A percentile compares a stretch with the other conserved stretches of the same genome.
These are phyloP conservation scores for Candida gorgasii DNA, from an alignment of 805 yeast species.

Conservation along the genomic window DNA sequence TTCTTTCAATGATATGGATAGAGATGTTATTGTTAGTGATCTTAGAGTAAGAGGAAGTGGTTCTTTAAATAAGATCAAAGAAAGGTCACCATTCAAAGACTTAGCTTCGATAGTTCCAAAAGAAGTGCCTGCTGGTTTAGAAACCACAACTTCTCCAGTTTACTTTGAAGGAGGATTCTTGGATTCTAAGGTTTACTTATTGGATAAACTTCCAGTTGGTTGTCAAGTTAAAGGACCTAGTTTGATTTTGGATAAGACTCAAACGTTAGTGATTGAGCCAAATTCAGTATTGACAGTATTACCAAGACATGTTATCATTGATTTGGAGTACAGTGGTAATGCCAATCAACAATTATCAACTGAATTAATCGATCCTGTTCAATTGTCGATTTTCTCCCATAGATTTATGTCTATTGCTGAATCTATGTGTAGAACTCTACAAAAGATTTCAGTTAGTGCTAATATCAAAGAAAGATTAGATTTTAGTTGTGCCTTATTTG, in stretches of 20 bases:
- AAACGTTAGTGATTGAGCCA: constrained; percentile 75
- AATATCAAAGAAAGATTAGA: constrained; percentile 83
- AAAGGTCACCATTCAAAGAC: constrained; percentile 51
- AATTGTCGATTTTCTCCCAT: constrained; percentile 76
- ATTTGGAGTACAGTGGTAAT: constrained; percentile 17
- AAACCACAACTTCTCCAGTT: constrained; percentile 24
- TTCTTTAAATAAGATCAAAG: constrained; percentile 41
- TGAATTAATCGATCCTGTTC: constrained; percentile 59
- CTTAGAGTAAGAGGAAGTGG: constrained; percentile 73
- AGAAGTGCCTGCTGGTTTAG: constrained; percentile 1
- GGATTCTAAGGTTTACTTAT: constrained; percentile 47
- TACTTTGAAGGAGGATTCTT: constrained; percentile 56
- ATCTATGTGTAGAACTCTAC: constrained; percentile 81
- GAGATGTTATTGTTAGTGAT: constrained; percentile 67
- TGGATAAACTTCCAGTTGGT: constrained; percentile 58
- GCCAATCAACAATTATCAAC: constrained; percentile 9
- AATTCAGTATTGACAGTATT: constrained; percentile 54
- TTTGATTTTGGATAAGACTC: constrained; percentile 76
- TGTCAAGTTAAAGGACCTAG: constrained; percentile 66
- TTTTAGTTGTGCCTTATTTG: constrained; percentile 83
- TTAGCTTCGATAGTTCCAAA: constrained; percentile 16
- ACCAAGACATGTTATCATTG: constrained; percentile 61
- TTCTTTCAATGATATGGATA: constrained; percentile 61
- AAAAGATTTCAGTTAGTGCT: constrained; percentile 78
- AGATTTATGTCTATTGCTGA: constrained; percentile 90